These are phyloP conservation scores for Phoma sp. DNA, from an alignment of 2,329 filamentous ascomycete species.

Conservation along the genomic window DNA sequence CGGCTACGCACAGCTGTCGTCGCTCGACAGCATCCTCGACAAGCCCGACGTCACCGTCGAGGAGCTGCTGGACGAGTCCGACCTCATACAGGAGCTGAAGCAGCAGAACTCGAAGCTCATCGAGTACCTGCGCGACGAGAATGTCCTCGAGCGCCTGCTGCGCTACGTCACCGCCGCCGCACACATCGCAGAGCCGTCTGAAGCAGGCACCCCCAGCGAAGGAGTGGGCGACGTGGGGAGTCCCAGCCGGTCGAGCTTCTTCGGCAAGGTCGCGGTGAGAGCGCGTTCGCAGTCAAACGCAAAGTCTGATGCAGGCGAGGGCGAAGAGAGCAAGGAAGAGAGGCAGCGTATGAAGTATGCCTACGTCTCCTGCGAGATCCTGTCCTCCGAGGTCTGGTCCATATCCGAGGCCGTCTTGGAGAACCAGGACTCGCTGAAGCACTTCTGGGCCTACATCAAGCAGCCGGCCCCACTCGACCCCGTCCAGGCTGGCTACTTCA, in stretches of 20 bases:
- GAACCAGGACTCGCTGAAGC: slow-evolving; percentile 75
- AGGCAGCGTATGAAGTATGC: slow-evolving; percentile 93
- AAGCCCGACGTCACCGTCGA: slow-evolving; percentile 94
- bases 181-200: slow-evolving; percentile 55
- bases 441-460: slow-evolving; percentile 91
- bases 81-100: slow-evolving; percentile 96
- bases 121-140: slow-evolving; percentile 89
- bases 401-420: slow-evolving; percentile 93
- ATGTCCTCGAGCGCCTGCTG: slow-evolving; percentile 81
- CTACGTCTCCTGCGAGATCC: slow-evolving; percentile 88
- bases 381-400: slow-evolving; percentile 96
- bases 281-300: slow-evolving; percentile 53
- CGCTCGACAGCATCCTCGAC: slow-evolving; percentile 95
- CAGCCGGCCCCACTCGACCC: slow-evolving; percentile 86
- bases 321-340: slow-evolving; percentile 75
- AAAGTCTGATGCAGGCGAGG: slow-evolving; percentile 51
- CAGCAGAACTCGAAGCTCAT: slow-evolving; percentile 98
- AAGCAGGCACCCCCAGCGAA: slow-evolving; percentile 50
- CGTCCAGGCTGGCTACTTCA: slow-evolving; percentile 95
- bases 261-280: slow-evolving; percentile 52
- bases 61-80: slow-evolving; percentile 93
- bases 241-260: slow-evolving; percentile 51
- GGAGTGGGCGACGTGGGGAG: slow-evolving; percentile 51
- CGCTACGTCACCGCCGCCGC: slow-evolving; percentile 91
- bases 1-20: slow-evolving; percentile 96